phyloP scores from a whole-genome alignment of 192 early-diverging fungal genomes.

The Geranomyces variabilis region DNA sequence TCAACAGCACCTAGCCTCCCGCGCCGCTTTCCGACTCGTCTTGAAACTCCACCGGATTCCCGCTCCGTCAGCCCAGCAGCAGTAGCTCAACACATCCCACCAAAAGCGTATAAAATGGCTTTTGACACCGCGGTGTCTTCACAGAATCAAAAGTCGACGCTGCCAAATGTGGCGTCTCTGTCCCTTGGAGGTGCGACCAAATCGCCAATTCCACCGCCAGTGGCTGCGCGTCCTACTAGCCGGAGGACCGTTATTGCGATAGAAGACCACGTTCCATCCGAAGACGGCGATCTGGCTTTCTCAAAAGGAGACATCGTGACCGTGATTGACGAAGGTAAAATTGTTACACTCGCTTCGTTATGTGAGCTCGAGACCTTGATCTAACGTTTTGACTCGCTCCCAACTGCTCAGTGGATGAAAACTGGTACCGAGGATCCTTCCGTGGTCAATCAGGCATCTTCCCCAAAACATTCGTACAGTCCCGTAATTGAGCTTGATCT shows the following conservation, averaged over 20 bases:
- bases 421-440: conserved; percentile 26
- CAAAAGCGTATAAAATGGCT: neutral
- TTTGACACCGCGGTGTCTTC: neutral
- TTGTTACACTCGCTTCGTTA: neutral
- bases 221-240: neutral
- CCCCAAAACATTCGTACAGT: conserved; percentile 20
- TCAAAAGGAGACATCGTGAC: conserved; percentile 8
- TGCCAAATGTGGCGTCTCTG: too few species aligned
- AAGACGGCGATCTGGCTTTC: conserved; percentile 10
- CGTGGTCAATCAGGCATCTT: conserved; percentile 26
- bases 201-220: neutral
- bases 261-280: conserved; percentile 6
- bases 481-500: neutral
- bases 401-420: conserved; percentile 21
- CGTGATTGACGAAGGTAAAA: neutral
- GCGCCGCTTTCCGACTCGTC: neutral
- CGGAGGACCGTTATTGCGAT: neutral
- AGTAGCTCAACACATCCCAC: neutral
- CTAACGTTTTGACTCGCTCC: neutral
- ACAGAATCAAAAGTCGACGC: too few species aligned
- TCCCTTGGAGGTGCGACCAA: too few species aligned
- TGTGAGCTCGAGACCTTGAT: neutral
- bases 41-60: conserved; percentile 3
- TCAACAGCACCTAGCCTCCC: neutral
- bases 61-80: conserved; percentile 8